Conservation (phyloP, 768 basidiomycete genomes). For the Tulasnella sp. region DNA sequence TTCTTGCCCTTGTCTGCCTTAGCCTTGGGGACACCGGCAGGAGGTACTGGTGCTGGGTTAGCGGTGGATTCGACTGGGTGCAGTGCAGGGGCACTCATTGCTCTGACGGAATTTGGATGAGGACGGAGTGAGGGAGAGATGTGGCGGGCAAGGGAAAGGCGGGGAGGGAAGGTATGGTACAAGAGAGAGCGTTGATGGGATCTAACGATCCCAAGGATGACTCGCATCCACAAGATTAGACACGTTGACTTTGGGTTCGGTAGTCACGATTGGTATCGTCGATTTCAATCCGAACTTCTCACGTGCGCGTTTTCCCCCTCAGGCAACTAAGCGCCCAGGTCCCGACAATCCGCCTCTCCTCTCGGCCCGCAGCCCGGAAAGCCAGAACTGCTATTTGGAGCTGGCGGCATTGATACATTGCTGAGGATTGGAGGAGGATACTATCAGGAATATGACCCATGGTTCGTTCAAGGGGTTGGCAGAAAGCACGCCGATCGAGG, state of each 20-base stretch:
- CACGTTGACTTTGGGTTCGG: constrained; percentile 8
- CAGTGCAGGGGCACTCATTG: constrained; percentile 31
- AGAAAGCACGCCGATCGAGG: no score
- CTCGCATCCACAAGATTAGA: constrained; percentile 8
- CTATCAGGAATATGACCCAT: no score
- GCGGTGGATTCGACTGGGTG: constrained; percentile 37
- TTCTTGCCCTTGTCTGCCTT: constrained; percentile 37
- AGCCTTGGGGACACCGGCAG: constrained; percentile 28
- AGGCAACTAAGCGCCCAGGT: constrained; percentile 2
- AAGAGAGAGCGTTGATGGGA: constrained; percentile 8
- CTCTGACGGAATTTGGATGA: not conserved
- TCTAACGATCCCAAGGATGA: constrained; percentile 1
- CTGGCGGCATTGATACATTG: no score
- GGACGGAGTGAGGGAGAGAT: not conserved
- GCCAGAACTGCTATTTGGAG: no score
- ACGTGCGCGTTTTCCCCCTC: constrained; percentile 3
- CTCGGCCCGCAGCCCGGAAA: not conserved
- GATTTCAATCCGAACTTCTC: not conserved
- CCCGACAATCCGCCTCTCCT: not conserved
- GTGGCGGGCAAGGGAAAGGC: not conserved
- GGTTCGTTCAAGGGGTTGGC: no score
- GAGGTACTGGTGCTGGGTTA: constrained; percentile 32
- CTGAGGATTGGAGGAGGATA: no score
- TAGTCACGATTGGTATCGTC: constrained; percentile 3
- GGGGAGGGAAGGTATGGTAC: not conserved